These are phyloP conservation scores for Epichloe coenophiala DNA, from an alignment of 2,329 filamentous ascomycete species.

Conservation along the genomic window DNA sequence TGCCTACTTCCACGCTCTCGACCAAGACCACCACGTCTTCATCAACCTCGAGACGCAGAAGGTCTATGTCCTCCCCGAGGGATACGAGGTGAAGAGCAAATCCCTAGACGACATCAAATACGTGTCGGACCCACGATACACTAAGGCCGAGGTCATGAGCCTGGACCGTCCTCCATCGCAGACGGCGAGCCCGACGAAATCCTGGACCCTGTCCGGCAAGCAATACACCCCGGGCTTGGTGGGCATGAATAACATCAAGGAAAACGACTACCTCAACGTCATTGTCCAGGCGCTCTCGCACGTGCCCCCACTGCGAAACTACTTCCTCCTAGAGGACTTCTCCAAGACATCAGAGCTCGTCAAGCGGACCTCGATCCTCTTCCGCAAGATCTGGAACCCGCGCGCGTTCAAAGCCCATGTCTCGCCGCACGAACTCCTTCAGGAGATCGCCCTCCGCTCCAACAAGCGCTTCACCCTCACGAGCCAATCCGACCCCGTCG, in stretches of 20 bases:
- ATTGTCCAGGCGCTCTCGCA: slow-evolving; percentile 85
- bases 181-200: background rate
- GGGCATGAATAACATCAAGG: slow-evolving; percentile 99
- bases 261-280: slow-evolving; percentile 97
- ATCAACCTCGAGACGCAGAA: slow-evolving; percentile 93
- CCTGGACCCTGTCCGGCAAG: slow-evolving; percentile 57
- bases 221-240: slow-evolving; percentile 90
- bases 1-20: slow-evolving; percentile 93
- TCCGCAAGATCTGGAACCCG: slow-evolving; percentile 97
- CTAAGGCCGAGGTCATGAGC: slow-evolving; percentile 63
- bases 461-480: slow-evolving; percentile 89
- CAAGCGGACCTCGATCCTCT: slow-evolving; percentile 73
- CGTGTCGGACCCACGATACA: slow-evolving; percentile 82
- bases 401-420: slow-evolving; percentile 94
- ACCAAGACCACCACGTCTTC: slow-evolving; percentile 91
- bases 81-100: slow-evolving; percentile 90
- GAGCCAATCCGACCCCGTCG: slow-evolving; percentile 83
- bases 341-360: slow-evolving; percentile 61
- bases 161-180: slow-evolving; percentile 46
- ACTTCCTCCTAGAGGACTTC: slow-evolving; percentile 77
- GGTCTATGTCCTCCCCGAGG: slow-evolving; percentile 86
- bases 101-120: slow-evolving; percentile 97
- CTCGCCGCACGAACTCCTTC: slow-evolving; percentile 89
- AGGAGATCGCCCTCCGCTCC: slow-evolving; percentile 82
- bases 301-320: slow-evolving; percentile 80